These are phyloP conservation scores for Metarhizium sp. DNA, from an alignment of 2,329 filamentous ascomycete species.

Conservation along the genomic window DNA sequence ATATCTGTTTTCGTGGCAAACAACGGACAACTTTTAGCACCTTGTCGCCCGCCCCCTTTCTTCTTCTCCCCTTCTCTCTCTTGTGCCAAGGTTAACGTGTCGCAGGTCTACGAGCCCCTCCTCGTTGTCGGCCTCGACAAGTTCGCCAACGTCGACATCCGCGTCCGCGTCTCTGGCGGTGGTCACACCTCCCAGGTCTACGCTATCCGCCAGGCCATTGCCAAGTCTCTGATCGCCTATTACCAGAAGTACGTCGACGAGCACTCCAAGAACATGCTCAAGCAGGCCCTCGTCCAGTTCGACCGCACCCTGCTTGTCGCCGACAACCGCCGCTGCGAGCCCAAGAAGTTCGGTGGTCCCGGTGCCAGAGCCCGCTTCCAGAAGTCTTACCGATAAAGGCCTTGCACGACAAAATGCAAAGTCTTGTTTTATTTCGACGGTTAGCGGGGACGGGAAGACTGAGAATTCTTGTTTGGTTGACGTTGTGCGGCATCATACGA, in stretches of 20 bases:
- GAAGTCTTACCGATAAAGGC: conserved; percentile 93
- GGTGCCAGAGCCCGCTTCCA: conserved; percentile 96
- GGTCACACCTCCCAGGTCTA: conserved; percentile 97
- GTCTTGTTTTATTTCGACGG: conserved; percentile 3
- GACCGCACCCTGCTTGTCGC: conserved; percentile 96
- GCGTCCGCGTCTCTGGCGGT: conserved; percentile 91
- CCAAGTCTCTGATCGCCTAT: conserved; percentile 72
- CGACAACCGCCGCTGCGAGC: conserved; percentile 98
- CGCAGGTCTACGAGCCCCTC: conserved; percentile 92
- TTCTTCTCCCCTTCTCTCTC: neutral
- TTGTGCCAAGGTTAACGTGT: neutral
- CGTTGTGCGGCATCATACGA: neutral
- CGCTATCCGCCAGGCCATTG: conserved; percentile 97
- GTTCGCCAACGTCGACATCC: conserved; percentile 94
- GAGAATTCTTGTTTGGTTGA: neutral
- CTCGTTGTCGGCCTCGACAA: conserved; percentile 96
- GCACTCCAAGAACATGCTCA: conserved; percentile 99
- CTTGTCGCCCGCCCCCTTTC: neutral
- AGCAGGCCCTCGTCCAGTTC: conserved; percentile 92
- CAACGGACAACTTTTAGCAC: conserved; percentile 1
- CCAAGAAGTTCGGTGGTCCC: conserved; percentile 94
- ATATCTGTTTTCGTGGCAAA: no score
- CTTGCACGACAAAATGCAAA: neutral
- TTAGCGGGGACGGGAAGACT: neutral
- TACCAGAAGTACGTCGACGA: conserved; percentile 99